Evolutionary conservation across 2,329 filamentous ascomycete genomes (phyloP), one percentile per base, ranked within the genome.

Genomic region (Exophiala sp.): DNA sequence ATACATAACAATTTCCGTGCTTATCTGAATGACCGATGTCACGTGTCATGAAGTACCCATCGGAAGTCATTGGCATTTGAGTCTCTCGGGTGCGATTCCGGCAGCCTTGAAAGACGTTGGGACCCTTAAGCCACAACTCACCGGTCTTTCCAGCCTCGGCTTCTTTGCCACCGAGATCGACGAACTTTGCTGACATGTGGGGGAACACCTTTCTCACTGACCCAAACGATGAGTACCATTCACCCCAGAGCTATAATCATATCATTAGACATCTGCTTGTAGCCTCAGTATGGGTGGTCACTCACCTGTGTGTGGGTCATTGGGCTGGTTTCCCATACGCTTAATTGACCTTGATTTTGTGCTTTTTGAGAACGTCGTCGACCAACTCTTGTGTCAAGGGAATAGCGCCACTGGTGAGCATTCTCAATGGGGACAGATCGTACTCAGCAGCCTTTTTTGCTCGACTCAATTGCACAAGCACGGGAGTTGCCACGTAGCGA

Each of bases 301-400:
- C n/a, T n/a, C 6, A 78, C 73, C 70, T 90, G 88, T 8, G 82
- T 82, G 61, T 89, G 85, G 0, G 88, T 88, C 1, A 83, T 86
- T 0, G 91, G 90, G 21, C 85, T 86, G 12, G 89, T 94, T 73
- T 96, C 91, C 91, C 91, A 66, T 95, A 96, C 16, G 88, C 91
- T 72, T 96, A 91, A 75, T 95, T 96, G 57, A 95, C 83, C 2
- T 86, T 85, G 14, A 94, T 78, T 47, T 83, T 83, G 54, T 94
- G 81, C 7, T 90, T 82, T n/a, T 80, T 71, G 75, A 89, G 88
- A 2, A 92, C 81, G 8, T 83, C 80, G 48, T 89, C 82, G 1
- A 91, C 87, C 2, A 96, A 79, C 58, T 95, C 89, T 33, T 77
- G 75, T 0, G 89, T 91, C 34, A 96, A 74, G 0, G 91, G 91